Evolutionary conservation across 2,329 filamentous ascomycete genomes (phyloP).

Genomic region (Beauveria pseudobassiana): DNA sequence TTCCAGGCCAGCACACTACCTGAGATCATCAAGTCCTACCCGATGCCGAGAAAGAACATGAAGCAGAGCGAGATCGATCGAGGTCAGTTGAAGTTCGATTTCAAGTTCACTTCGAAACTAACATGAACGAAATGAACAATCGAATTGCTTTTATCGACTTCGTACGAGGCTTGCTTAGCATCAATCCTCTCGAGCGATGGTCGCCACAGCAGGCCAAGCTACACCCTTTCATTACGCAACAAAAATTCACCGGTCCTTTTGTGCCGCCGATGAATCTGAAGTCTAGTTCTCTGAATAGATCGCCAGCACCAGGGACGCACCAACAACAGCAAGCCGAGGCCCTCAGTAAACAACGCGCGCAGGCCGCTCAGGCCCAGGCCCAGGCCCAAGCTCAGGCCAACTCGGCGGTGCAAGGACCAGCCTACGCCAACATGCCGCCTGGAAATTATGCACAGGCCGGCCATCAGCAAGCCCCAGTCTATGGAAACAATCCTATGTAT

Average conservation of each 20-base stretch:
- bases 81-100: conserved; percentile 48
- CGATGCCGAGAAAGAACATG: conserved; percentile 99
- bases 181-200: conserved; percentile 95
- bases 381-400: conserved; percentile 60
- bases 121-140: conserved; percentile 79
- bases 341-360: conserved; percentile 82
- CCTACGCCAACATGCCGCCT: conserved; percentile 48
- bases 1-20: conserved; percentile 90
- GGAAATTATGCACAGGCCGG: conserved; percentile 40
- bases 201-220: conserved; percentile 95
- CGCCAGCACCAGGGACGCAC: conserved; percentile 85
- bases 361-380: conserved; percentile 56
- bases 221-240: conserved; percentile 96
- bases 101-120: background rate
- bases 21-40: conserved; percentile 95
- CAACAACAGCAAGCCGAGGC: conserved; percentile 95
- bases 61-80: conserved; percentile 92
- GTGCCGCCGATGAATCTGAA: conserved; percentile 97
- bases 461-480: conserved; percentile 55
- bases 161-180: conserved; percentile 83
- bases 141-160: conserved; percentile 97
- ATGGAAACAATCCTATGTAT: conserved; percentile 79
- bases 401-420: conserved; percentile 52
- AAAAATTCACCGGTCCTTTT: conserved; percentile 94
- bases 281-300: conserved; percentile 74